Percentiles rank a stretch among this genome's conserved stretches.
These are phyloP conservation scores for Scleromitrula shiraiana DNA, from an alignment of 2,329 filamentous ascomycete species.

Conservation along the genomic window DNA sequence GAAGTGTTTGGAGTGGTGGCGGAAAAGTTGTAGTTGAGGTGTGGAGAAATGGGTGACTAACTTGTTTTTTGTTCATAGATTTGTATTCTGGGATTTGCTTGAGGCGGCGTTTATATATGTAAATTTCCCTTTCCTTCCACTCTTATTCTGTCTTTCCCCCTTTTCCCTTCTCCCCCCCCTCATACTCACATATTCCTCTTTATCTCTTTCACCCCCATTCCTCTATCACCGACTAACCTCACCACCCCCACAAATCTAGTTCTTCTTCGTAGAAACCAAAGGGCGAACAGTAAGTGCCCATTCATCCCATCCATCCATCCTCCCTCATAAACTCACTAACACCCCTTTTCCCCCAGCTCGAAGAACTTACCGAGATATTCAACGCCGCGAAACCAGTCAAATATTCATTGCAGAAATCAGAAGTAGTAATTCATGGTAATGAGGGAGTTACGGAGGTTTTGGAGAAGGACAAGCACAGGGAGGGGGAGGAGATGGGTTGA, in stretches of 20 bases:
- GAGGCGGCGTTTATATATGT: slow-evolving; percentile 6
- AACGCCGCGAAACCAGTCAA: slow-evolving; percentile 3
- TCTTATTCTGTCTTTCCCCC: neutral
- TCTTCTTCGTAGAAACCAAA: slow-evolving; percentile 8
- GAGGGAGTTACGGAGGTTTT: neutral
- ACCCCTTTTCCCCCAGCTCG: neutral
- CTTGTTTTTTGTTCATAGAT: neutral
- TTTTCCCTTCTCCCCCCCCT: neutral
- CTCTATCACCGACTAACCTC: neutral
- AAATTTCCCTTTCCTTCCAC: neutral
- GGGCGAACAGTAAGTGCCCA: slow-evolving; percentile 1
- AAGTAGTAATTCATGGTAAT: neutral
- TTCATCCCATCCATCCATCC: neutral
- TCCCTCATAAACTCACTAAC: neutral
- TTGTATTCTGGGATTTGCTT: slow-evolving; percentile 6
- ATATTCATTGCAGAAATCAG: slow-evolving; percentile 1
- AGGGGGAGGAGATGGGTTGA: neutral
- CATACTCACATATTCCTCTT: too few species aligned
- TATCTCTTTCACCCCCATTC: too few species aligned
- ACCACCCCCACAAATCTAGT: neutral
- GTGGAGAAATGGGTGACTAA: neutral
- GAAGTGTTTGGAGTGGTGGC: neutral
- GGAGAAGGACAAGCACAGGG: neutral
- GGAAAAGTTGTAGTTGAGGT: too few species aligned
- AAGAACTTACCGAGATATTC: slow-evolving; percentile 5